Evolutionary conservation across 2,329 filamentous ascomycete genomes (phyloP).

Genomic region (Pochonia chlamydosporia): DNA sequence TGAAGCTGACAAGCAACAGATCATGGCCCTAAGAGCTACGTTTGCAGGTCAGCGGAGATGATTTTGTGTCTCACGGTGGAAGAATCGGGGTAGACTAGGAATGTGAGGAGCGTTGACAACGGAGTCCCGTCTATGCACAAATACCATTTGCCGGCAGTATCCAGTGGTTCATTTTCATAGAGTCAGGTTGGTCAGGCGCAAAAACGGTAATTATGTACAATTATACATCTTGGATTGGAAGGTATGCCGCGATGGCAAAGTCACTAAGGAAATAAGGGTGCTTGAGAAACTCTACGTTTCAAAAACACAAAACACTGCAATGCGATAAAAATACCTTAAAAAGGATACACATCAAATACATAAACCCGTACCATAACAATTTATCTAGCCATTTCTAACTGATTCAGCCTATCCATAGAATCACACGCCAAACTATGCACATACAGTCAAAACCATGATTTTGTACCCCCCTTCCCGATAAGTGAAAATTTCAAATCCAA

Average conservation of each 20-base stretch:
- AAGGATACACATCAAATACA: too few relatives aligned
- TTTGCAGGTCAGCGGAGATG: constrained; percentile 40
- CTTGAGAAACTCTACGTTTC: too few relatives aligned
- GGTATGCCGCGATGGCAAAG: neutral
- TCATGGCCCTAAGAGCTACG: constrained; percentile 68
- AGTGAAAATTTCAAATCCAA: too few relatives aligned
- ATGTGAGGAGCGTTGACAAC: neutral
- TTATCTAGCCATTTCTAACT: too few relatives aligned
- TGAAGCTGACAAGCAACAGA: constrained; percentile 69
- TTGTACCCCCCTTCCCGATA: too few relatives aligned
- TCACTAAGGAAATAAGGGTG: neutral
- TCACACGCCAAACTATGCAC: too few relatives aligned
- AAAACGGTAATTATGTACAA: neutral
- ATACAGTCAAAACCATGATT: too few relatives aligned
- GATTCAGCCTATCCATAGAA: too few relatives aligned
- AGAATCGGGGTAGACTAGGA: neutral
- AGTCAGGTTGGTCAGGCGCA: neutral
- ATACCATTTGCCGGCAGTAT: neutral
- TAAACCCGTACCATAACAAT: too few relatives aligned
- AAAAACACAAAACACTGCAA: too few relatives aligned
- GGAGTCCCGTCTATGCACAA: neutral
- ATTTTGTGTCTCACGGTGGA: too few relatives aligned
- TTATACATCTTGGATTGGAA: neutral
- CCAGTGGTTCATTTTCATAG: neutral
- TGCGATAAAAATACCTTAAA: too few relatives aligned